These are phyloP conservation scores for Triangularia verruculosa DNA, from an alignment of 2,329 filamentous ascomycete genomes.

Conservation along the genomic window DNA sequence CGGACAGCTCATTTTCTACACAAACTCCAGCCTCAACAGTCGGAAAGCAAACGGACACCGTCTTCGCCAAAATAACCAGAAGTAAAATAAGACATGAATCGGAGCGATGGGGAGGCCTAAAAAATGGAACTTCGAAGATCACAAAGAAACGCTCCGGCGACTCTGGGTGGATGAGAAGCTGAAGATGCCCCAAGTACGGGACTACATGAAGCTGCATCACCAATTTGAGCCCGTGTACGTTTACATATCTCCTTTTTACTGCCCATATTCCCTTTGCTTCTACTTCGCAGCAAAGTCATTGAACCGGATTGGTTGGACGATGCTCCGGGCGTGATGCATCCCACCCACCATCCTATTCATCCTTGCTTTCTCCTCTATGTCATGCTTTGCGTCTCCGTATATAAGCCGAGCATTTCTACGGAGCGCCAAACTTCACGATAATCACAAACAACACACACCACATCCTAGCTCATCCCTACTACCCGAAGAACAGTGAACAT, in stretches of 20 bases:
- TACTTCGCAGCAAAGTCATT: neutral
- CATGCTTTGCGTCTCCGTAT: neutral
- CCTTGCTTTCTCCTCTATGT: neutral
- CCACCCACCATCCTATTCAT: neutral
- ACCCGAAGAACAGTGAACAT: neutral
- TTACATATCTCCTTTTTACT: slow-evolving; percentile 15
- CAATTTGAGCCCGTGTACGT: slow-evolving; percentile 69
- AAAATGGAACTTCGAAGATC: slow-evolving; percentile 39
- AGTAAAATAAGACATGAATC: neutral
- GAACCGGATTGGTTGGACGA: neutral
- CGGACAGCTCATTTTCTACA: neutral
- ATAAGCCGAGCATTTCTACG: neutral
- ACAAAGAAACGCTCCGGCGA: slow-evolving; percentile 45
- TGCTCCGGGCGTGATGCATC: neutral
- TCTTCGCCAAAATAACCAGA: neutral
- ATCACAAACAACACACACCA: neutral
- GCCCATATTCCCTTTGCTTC: slow-evolving; percentile 8
- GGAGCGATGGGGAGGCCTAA: slow-evolving; percentile 41
- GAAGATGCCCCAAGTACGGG: slow-evolving; percentile 71
- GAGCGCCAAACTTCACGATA: neutral
- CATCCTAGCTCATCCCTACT: neutral
- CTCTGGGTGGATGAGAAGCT: slow-evolving; percentile 76
- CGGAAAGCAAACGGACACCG: neutral
- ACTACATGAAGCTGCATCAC: slow-evolving; percentile 62
- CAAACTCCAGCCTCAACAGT: neutral